Conservation (phyloP, 371 early-diverging fungal species). For the Zychaea mexicana region DNA sequence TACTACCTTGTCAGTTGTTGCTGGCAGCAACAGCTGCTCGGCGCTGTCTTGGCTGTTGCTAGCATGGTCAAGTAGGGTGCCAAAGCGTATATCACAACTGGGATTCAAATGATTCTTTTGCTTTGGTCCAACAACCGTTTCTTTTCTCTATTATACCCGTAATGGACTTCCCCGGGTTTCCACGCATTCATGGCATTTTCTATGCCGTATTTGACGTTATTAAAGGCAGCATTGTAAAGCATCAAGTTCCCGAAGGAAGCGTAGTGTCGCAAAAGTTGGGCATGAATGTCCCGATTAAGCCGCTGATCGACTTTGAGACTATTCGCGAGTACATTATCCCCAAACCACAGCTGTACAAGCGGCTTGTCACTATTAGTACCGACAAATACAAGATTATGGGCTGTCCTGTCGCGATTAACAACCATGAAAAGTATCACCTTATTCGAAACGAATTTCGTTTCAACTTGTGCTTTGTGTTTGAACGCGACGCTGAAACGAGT, state of each 20-base stretch:
- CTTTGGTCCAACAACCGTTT: too few relatives aligned
- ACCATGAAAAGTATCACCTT: slow-evolving; percentile 66
- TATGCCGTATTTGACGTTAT: slow-evolving; percentile 85
- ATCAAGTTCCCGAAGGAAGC: slow-evolving; percentile 84
- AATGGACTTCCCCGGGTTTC: slow-evolving; percentile 71
- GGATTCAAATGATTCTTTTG: too few relatives aligned
- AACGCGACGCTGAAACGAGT: slow-evolving; percentile 69
- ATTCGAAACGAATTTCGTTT: slow-evolving; percentile 82
- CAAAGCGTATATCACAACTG: too few relatives aligned
- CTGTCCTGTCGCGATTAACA: slow-evolving; percentile 74
- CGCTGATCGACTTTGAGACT: slow-evolving; percentile 80
- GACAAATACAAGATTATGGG: slow-evolving; percentile 78
- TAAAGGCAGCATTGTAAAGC: slow-evolving; percentile 83
- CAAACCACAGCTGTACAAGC: slow-evolving; percentile 77
- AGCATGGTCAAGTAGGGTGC: too few relatives aligned
- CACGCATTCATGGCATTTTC: slow-evolving; percentile 78
- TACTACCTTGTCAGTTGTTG: too few relatives aligned
- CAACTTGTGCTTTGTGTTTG: slow-evolving; percentile 92
- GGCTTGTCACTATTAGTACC: slow-evolving; percentile 77
- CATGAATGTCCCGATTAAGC: slow-evolving; percentile 22
- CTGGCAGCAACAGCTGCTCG: too few relatives aligned
- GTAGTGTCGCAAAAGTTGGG: slow-evolving; percentile 28
- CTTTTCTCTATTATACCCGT: neutral
- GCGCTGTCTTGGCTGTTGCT: too few relatives aligned
- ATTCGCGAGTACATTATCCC: slow-evolving; percentile 90